phyloP scores from a whole-genome alignment of 805 yeast genomes.

The Vanderwaltozyma tropicalis region DNA sequence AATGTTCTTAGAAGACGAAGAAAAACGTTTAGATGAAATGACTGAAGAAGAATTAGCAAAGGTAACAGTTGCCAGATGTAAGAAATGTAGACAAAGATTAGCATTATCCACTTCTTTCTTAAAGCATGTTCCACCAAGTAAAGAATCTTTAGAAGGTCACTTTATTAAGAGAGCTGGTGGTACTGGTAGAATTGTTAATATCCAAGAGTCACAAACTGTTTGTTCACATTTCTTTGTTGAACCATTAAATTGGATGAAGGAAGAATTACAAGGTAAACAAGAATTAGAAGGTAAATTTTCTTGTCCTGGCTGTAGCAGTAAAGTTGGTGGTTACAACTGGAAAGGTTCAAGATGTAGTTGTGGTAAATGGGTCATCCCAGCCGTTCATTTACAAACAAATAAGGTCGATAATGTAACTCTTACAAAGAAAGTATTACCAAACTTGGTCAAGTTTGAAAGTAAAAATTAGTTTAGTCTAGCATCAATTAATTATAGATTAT shows the following conservation, averaged over 20 bases:
- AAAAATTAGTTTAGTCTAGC: neutral
- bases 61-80: slow-evolving; percentile 52
- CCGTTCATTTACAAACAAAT: slow-evolving; percentile 67
- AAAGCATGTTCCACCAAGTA: slow-evolving; percentile 56
- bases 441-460: slow-evolving; percentile 14
- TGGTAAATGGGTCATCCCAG: slow-evolving; percentile 93
- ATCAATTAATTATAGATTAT: neutral
- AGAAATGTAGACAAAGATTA: slow-evolving; percentile 63
- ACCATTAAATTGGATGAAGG: slow-evolving; percentile 87
- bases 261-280: slow-evolving; percentile 54
- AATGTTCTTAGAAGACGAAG: slow-evolving; percentile 25
- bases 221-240: slow-evolving; percentile 87
- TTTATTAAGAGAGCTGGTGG: slow-evolving; percentile 56
- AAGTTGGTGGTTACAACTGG: slow-evolving; percentile 91
- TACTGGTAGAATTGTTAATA: slow-evolving; percentile 48
- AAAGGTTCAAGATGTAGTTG: slow-evolving; percentile 90
- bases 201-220: slow-evolving; percentile 42
- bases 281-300: slow-evolving; percentile 76
- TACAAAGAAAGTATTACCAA: slow-evolving; percentile 14
- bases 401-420: slow-evolving; percentile 59
- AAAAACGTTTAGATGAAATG: slow-evolving; percentile 14
- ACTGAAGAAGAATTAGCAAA: slow-evolving; percentile 18
- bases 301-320: slow-evolving; percentile 77
- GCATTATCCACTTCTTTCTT: slow-evolving; percentile 56
- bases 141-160: slow-evolving; percentile 52